Evolutionary conservation across 2,329 filamentous ascomycete genomes (phyloP).

Genomic region (Epichloe hybrida): DNA sequence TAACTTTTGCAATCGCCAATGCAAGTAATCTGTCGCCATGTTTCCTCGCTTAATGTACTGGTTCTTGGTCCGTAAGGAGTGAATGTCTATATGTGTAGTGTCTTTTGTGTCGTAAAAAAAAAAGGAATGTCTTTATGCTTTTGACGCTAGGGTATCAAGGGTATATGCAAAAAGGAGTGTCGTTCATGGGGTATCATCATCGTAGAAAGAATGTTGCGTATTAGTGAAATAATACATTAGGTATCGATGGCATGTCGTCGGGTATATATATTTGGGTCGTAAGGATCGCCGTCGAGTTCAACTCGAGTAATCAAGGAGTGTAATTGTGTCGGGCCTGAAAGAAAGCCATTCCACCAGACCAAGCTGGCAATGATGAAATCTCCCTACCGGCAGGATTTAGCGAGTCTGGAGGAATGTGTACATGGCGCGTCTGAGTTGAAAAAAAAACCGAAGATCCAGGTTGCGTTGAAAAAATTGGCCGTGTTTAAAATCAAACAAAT

Average conservation of each 20-base stretch:
- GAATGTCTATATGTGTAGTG: slow-evolving; percentile 3
- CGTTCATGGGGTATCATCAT: slow-evolving; percentile 16
- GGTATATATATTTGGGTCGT: slow-evolving; percentile 3
- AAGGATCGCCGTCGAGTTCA: slow-evolving; percentile 21
- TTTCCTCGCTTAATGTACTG: slow-evolving; percentile 3
- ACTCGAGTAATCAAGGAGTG: slow-evolving; percentile 10
- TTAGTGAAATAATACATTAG: slow-evolving; percentile 17
- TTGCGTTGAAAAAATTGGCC: too few relatives aligned
- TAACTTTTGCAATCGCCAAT: not conserved
- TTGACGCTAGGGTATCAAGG: slow-evolving; percentile 8
- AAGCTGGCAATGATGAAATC: not conserved
- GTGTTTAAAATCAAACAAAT: too few relatives aligned
- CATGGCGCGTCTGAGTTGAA: slow-evolving; percentile 21
- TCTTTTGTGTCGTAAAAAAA: slow-evolving; percentile 9
- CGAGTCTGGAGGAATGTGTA: slow-evolving; percentile 25
- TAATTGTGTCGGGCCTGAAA: not conserved
- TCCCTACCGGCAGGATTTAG: slow-evolving; percentile 9
- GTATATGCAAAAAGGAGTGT: slow-evolving; percentile 3
- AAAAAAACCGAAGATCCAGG: not conserved
- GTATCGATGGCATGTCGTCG: slow-evolving; percentile 6
- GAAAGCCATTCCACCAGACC: not conserved
- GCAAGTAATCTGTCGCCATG: slow-evolving; percentile 4
- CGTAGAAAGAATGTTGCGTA: slow-evolving; percentile 22
- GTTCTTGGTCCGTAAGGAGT: slow-evolving; percentile 8
- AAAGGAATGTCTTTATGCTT: slow-evolving; percentile 32